Evolutionary conservation across 2,329 filamentous ascomycete species (phyloP).

Genomic region (Paraphaeosphaeria minitans): DNA sequence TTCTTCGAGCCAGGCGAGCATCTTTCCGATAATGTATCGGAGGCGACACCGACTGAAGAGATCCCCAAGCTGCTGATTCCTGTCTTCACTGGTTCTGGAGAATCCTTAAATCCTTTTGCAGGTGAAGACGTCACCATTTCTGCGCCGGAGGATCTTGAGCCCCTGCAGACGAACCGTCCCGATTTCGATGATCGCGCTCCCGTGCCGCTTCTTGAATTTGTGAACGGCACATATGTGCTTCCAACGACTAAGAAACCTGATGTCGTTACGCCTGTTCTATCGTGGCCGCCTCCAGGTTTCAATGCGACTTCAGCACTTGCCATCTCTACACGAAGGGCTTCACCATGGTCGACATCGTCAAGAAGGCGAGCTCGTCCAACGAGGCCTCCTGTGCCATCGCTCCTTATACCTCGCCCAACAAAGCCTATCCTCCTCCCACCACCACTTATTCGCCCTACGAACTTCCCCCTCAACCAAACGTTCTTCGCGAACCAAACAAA

Average conservation of each 20-base stretch:
- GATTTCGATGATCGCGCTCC: not conserved
- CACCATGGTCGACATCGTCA: not conserved
- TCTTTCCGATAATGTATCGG: slow-evolving; percentile 11
- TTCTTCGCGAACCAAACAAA: slow-evolving; percentile 6
- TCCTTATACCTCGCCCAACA: not conserved
- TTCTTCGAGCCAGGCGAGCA: slow-evolving; percentile 1
- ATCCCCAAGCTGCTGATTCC: slow-evolving; percentile 2
- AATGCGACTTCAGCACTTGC: not conserved
- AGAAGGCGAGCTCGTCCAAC: not conserved
- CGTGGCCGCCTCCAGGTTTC: not conserved
- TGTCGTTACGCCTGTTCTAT: not conserved
- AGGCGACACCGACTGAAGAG: not conserved
- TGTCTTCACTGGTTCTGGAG: not conserved
- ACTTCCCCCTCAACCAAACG: not conserved
- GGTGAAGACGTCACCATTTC: not conserved
- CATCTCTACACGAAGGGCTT: not conserved
- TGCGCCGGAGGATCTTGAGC: not conserved
- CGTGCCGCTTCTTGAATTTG: slow-evolving; percentile 2
- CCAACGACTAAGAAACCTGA: not conserved
- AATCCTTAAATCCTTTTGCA: not conserved
- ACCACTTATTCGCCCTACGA: not conserved
- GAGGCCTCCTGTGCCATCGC: not conserved
- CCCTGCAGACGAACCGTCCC: not conserved
- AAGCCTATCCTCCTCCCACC: slow-evolving; percentile 4
- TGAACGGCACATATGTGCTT: slow-evolving; percentile 3